Conservation (phyloP, 108 stramenopile genomes). For the Skeletonema marinoi region DNA sequence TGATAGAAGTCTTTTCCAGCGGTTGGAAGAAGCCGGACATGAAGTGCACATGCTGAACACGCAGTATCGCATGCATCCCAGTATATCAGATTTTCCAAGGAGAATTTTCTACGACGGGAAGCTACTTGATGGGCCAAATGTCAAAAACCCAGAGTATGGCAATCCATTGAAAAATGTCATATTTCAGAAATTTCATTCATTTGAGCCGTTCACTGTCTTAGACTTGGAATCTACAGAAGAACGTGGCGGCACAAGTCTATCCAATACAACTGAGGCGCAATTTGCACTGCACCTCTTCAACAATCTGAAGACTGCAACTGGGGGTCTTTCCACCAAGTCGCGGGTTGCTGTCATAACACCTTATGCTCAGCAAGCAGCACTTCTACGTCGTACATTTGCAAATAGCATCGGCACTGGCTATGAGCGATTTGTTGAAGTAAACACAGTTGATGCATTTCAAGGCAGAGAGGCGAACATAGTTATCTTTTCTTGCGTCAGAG, state of each 20-base stretch:
- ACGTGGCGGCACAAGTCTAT: constrained; percentile 80
- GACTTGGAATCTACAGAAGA: constrained; percentile 87
- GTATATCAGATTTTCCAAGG: constrained; percentile 88
- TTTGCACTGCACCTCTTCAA: constrained; percentile 75
- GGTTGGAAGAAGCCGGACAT: constrained; percentile 93
- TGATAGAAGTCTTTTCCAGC: constrained; percentile 95
- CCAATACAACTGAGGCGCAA: constrained; percentile 78
- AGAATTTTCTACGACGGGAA: constrained; percentile 87
- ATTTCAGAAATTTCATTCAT: constrained; percentile 44
- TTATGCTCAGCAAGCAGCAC: constrained; percentile 86
- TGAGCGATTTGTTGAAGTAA: constrained; percentile 74
- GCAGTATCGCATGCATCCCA: constrained; percentile 97
- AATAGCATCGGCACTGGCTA: constrained; percentile 52
- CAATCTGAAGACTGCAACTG: constrained; percentile 50
- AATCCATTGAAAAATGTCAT: constrained; percentile 63
- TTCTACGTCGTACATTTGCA: constrained; percentile 65
- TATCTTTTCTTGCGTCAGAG: constrained; percentile 92
- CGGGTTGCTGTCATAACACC: constrained; percentile 90
- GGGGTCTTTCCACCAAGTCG: constrained; percentile 54
- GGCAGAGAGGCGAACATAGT: constrained; percentile 94
- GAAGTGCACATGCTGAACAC: constrained; percentile 92
- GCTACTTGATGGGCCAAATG: constrained; percentile 84
- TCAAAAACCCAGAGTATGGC: constrained; percentile 67
- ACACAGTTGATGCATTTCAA: constrained; percentile 96
- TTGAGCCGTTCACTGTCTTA: constrained; percentile 78